Conservation (phyloP, 495 filamentous ascomycete species). For the Lindgomyces ingoldianus region DNA sequence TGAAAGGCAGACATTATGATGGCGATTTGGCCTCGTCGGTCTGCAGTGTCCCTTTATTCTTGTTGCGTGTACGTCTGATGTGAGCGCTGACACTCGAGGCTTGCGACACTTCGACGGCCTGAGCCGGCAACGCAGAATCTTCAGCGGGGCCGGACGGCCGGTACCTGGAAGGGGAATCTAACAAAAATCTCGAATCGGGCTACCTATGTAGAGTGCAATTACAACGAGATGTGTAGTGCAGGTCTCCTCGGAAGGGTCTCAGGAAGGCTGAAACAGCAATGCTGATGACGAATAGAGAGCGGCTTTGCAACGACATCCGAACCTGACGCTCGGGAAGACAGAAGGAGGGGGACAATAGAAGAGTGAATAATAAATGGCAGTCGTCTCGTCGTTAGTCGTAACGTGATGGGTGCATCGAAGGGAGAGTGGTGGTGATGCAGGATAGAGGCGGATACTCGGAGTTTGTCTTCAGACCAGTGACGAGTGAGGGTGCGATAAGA, state of each 20-base stretch:
- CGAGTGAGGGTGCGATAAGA: constrained; percentile 38
- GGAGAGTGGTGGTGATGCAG: constrained; percentile 18
- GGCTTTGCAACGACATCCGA: constrained; percentile 31
- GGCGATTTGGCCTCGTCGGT: not conserved
- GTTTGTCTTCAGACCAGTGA: constrained; percentile 31
- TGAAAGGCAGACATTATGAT: constrained; percentile 64
- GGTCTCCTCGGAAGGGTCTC: constrained; percentile 1
- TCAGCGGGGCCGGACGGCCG: constrained; percentile 15
- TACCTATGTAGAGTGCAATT: constrained; percentile 1
- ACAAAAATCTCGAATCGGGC: not conserved
- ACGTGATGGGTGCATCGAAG: not conserved
- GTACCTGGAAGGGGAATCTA: not conserved
- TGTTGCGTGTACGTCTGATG: constrained; percentile 2
- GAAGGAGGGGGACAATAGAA: not conserved
- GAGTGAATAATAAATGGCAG: not conserved
- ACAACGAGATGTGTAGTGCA: not conserved
- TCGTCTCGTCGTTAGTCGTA: constrained; percentile 26
- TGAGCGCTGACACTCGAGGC: constrained; percentile 25
- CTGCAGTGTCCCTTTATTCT: not conserved
- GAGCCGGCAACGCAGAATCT: constrained; percentile 17
- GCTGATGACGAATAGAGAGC: constrained; percentile 27
- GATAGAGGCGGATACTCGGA: constrained; percentile 25
- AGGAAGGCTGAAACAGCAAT: constrained; percentile 32
- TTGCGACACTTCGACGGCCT: constrained; percentile 19
- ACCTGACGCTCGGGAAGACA: not conserved